A percentile compares a stretch with the other conserved stretches of the same genome.
Conservation (phyloP, 2,329 filamentous ascomycete species). For the Claviceps capensis region DNA sequence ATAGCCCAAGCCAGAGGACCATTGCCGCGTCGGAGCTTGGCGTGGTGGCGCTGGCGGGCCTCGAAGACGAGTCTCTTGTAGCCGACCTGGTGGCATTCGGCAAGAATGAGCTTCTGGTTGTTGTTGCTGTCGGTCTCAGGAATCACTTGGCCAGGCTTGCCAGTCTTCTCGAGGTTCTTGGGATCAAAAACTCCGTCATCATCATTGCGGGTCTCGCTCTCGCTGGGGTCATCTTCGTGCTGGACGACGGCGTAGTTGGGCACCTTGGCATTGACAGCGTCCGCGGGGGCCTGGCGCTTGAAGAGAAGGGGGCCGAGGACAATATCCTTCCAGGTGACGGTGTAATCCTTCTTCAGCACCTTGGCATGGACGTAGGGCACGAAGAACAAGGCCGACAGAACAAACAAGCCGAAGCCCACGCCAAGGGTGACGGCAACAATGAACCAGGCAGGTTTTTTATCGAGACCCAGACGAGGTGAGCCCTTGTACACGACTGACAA, state of each 20-base stretch:
- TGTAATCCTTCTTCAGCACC: constrained; percentile 55
- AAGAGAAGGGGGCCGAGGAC: constrained; percentile 50
- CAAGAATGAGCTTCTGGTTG: constrained; percentile 28
- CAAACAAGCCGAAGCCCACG: constrained; percentile 42
- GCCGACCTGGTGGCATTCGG: constrained; percentile 33
- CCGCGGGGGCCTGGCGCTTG: constrained; percentile 39
- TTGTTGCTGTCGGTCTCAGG: constrained; percentile 26
- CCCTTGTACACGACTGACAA: constrained; percentile 74
- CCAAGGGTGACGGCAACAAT: constrained; percentile 54
- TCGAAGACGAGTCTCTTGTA: constrained; percentile 50
- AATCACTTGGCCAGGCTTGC: constrained; percentile 5
- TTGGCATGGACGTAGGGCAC: constrained; percentile 54
- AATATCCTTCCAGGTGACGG: constrained; percentile 49
- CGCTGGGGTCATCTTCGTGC: constrained; percentile 34
- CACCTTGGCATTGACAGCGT: constrained; percentile 41
- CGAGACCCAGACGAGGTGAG: constrained; percentile 51
- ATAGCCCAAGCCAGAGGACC: constrained; percentile 75
- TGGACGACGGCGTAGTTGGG: constrained; percentile 71
- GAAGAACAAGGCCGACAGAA: constrained; percentile 56
- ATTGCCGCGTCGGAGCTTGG: constrained; percentile 44
- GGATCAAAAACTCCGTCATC: constrained; percentile 13
- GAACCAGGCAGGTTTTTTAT: constrained; percentile 54
- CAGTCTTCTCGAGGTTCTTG: constrained; percentile 7
- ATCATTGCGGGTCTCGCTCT: constrained; percentile 13
- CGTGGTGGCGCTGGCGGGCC: constrained; percentile 44